Percentiles rank a stretch among this genome's conserved stretches.
Conservation (phyloP, 1,284 basidiomycete genomes). For the Pseudomicrostroma phylloplanum region DNA sequence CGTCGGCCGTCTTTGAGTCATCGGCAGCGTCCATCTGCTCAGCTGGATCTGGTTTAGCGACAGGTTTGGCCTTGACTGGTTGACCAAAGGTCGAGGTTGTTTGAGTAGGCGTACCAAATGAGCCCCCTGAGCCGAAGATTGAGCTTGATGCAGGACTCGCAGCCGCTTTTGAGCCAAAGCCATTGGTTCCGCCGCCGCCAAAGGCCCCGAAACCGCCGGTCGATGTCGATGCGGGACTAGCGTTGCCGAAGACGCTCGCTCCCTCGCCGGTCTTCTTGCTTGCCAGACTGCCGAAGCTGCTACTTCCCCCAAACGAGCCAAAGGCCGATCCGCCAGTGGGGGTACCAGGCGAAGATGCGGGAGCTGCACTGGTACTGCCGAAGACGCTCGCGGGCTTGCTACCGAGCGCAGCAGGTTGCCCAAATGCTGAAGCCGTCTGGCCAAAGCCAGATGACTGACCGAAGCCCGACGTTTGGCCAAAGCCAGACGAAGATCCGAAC, state of each 20-base stretch:
- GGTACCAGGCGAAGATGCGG: background rate
- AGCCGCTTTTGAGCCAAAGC: background rate
- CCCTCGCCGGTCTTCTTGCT: background rate
- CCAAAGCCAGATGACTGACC: conserved; percentile 28
- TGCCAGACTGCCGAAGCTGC: background rate
- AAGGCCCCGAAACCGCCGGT: background rate
- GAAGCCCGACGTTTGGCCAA: conserved; percentile 29
- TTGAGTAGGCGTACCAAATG: background rate
- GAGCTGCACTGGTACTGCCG: background rate
- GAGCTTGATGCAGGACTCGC: background rate
- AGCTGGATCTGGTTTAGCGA: background rate
- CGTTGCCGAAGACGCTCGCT: background rate
- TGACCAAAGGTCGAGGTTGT: conserved; percentile 9
- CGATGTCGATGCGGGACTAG: background rate
- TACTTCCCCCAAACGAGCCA: background rate
- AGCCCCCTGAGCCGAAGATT: conserved; percentile 10
- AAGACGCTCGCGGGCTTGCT: background rate
- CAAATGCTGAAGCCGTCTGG: conserved; percentile 11
- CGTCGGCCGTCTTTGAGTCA: background rate
- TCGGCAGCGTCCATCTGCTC: conserved; percentile 4
- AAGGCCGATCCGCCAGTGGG: background rate
- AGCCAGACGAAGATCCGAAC: conserved; percentile 25
- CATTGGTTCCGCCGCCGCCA: background rate
- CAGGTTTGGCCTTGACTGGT: background rate
- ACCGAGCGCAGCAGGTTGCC: conserved; percentile 15